Evolutionary conservation across 768 basidiomycete genomes (phyloP).

Genomic region (Podaxis rugospora): DNA sequence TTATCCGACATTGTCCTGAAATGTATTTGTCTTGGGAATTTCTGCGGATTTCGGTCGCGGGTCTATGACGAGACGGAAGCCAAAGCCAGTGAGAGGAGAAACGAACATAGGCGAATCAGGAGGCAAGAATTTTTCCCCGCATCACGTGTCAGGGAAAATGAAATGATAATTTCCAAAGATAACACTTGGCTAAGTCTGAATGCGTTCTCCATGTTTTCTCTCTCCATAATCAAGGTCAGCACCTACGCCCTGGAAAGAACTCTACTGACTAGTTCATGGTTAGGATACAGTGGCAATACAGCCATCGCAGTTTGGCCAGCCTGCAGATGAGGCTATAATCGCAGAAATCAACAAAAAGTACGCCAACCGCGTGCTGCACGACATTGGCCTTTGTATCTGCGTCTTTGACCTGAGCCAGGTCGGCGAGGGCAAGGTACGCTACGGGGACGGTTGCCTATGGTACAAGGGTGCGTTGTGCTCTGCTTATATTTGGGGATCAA

Average conservation of each 20-base stretch:
- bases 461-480: constrained; percentile 68
- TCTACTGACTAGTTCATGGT: neutral
- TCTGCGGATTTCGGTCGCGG: neutral
- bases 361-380: constrained; percentile 85
- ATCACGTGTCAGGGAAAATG: constrained; percentile 2
- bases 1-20: neutral
- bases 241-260: neutral
- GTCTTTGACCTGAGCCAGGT: constrained; percentile 84
- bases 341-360: constrained; percentile 94
- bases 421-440: constrained; percentile 89
- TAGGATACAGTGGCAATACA: constrained; percentile 92
- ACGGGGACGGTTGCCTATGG: constrained; percentile 93
- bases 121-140: neutral
- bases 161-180: constrained; percentile 4
- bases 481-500: neutral
- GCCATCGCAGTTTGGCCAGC: constrained; percentile 78
- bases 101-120: neutral
- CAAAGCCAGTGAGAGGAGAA: neutral
- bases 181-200: neutral
- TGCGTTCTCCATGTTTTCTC: constrained; percentile 2
- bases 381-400: constrained; percentile 87
- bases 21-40: neutral
- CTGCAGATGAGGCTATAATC: constrained; percentile 74
- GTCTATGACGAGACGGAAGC: neutral
- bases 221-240: constrained; percentile 11